phyloP scores from a whole-genome alignment of 2,329 filamentous ascomycete species.

The Monosporascus sp. region DNA sequence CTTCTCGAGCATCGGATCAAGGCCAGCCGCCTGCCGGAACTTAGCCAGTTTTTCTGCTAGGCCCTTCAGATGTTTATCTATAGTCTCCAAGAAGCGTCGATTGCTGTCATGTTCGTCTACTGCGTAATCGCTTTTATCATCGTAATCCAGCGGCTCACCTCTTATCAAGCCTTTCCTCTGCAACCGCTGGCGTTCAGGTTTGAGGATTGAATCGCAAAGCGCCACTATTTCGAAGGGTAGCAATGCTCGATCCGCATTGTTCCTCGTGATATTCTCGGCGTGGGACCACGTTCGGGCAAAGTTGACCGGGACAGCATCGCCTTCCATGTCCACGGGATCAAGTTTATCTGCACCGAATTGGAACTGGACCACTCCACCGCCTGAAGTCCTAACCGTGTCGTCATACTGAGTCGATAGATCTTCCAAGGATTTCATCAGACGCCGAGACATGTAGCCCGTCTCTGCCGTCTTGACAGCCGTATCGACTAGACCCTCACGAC shows the following conservation, averaged over 20 bases:
- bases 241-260: constrained; percentile 69
- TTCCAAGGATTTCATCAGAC: constrained; percentile 95
- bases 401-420: constrained; percentile 93
- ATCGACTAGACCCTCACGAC: constrained; percentile 96
- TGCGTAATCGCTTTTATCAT: constrained; percentile 61
- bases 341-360: constrained; percentile 95
- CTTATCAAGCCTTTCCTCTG: constrained; percentile 56
- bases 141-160: constrained; percentile 59
- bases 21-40: constrained; percentile 45
- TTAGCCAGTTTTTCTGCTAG: constrained; percentile 56
- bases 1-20: constrained; percentile 34
- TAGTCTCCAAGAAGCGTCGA: constrained; percentile 73
- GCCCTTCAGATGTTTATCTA: constrained; percentile 65
- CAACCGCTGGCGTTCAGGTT: constrained; percentile 61
- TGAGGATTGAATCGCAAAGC: constrained; percentile 63
- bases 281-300: constrained; percentile 90
- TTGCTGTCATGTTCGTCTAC: constrained; percentile 79
- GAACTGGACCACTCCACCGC: constrained; percentile 87
- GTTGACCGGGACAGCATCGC: constrained; percentile 83
- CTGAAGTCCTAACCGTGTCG: constrained; percentile 87
- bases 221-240: constrained; percentile 67
- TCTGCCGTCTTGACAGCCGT: constrained; percentile 98
- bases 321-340: constrained; percentile 97
- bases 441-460: constrained; percentile 97
- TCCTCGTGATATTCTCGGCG: constrained; percentile 68